Conservation (phyloP, 129 eudicot genomes). For the Lactuca saligna region DNA sequence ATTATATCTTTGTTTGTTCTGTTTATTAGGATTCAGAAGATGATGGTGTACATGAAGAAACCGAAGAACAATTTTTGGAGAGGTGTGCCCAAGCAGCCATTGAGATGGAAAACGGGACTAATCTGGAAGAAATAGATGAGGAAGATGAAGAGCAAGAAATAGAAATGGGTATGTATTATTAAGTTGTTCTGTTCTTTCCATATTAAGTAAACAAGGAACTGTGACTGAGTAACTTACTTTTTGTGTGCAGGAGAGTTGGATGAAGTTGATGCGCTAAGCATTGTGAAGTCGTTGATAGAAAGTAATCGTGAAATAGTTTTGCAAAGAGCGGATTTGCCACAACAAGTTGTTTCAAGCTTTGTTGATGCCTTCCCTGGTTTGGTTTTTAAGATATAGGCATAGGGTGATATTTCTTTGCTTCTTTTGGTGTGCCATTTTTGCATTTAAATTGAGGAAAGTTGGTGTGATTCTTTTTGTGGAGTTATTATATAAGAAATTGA, state of each 20-base stretch:
- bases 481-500: neutral
- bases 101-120: slow-evolving; percentile 61
- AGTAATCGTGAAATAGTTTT: slow-evolving; percentile 45
- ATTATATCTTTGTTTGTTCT: neutral
- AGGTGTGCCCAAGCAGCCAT: slow-evolving; percentile 73
- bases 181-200: no score
- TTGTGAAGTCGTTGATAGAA: slow-evolving; percentile 42
- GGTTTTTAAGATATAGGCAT: slow-evolving; percentile 37
- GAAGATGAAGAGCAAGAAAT: slow-evolving; percentile 68
- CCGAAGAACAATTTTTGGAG: slow-evolving; percentile 75
- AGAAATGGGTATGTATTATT: slow-evolving; percentile 47
- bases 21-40: slow-evolving; percentile 39
- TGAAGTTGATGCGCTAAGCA: slow-evolving; percentile 45
- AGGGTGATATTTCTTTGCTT: neutral
- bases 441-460: slow-evolving; percentile 1
- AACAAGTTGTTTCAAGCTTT: slow-evolving; percentile 49
- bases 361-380: slow-evolving; percentile 44
- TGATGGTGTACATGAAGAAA: slow-evolving; percentile 70
- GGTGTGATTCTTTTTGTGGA: neutral
- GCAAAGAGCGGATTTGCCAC: slow-evolving; percentile 42
- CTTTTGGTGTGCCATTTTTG: neutral
- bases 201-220: neutral
- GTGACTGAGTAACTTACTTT: neutral
- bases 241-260: slow-evolving; percentile 48
- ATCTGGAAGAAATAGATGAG: slow-evolving; percentile 57